These are phyloP conservation scores for Tetrahymena malaccensis DNA, from an alignment of 73 alveolate genomes.

Conservation along the genomic window DNA sequence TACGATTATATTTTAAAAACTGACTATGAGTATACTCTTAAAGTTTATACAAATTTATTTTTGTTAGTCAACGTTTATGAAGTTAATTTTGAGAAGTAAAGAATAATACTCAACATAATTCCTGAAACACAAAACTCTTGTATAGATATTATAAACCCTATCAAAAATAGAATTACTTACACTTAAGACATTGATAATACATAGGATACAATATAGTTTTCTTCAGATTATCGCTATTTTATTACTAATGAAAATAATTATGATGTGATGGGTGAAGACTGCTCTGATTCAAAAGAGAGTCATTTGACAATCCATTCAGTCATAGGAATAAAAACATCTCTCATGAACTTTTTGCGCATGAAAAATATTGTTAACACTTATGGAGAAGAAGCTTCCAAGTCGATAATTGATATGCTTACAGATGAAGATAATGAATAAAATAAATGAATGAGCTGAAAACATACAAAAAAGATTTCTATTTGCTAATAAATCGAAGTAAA, in stretches of 20 bases:
- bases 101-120: not conserved
- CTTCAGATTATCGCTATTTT: not conserved
- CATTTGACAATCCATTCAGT: not conserved
- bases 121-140: not conserved
- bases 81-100: not conserved
- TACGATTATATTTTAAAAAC: not conserved
- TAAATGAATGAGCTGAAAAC: not conserved
- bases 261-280: not conserved
- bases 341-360: not conserved
- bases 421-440: not conserved
- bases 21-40: not conserved
- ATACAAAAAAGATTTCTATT: too few relatives aligned
- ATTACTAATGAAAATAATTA: not conserved
- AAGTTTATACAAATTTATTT: not conserved
- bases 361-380: not conserved
- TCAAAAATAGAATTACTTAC: not conserved
- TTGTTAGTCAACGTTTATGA: not conserved
- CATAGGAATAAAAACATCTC: not conserved
- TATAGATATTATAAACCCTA: not conserved
- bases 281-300: not conserved
- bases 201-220: not conserved
- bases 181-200: not conserved
- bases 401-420: not conserved
- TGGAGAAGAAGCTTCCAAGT: not conserved
- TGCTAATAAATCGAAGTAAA: too few relatives aligned